phyloP scores from a whole-genome alignment of 495 filamentous ascomycete genomes.

The Podospora appendiculata region DNA sequence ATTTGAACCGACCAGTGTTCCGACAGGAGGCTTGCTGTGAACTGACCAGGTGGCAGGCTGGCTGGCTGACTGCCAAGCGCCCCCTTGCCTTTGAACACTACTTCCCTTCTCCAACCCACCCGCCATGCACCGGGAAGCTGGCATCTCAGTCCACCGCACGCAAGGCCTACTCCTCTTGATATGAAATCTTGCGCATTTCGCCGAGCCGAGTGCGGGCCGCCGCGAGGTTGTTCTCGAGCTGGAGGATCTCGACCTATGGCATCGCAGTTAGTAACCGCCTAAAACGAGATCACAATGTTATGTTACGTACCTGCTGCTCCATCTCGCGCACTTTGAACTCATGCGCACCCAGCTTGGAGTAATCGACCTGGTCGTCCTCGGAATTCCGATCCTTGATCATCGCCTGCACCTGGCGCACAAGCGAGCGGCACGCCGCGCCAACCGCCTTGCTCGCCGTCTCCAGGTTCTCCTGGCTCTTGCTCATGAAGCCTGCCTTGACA shows the following conservation, averaged over 20 bases:
- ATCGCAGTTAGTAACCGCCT: background rate
- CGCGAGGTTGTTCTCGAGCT: conserved; percentile 83
- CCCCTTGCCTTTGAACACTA: too few species aligned
- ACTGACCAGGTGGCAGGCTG: too few species aligned
- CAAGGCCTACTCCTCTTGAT: conserved; percentile 62
- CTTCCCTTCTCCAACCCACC: background rate
- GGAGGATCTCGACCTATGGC: conserved; percentile 84
- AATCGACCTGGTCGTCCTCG: conserved; percentile 85
- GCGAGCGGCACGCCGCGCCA: conserved; percentile 72
- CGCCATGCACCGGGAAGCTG: too few species aligned
- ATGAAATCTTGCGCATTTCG: conserved; percentile 98
- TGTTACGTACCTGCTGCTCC: conserved; percentile 93
- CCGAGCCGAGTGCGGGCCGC: conserved; percentile 76
- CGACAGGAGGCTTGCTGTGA: background rate
- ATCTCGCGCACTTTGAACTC: conserved; percentile 99
- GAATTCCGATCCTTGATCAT: conserved; percentile 82
- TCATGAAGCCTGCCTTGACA: conserved; percentile 93
- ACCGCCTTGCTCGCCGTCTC: conserved; percentile 92
- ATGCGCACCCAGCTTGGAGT: conserved; percentile 74
- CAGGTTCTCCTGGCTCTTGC: conserved; percentile 61
- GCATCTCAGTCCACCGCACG: background rate
- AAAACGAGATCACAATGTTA: background rate
- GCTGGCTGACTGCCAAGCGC: too few species aligned
- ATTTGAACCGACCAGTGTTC: background rate
- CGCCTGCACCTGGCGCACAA: conserved; percentile 88